Conservation (phyloP, 2,329 filamentous ascomycete species). For the Neopestalotiopsis clavispora region DNA sequence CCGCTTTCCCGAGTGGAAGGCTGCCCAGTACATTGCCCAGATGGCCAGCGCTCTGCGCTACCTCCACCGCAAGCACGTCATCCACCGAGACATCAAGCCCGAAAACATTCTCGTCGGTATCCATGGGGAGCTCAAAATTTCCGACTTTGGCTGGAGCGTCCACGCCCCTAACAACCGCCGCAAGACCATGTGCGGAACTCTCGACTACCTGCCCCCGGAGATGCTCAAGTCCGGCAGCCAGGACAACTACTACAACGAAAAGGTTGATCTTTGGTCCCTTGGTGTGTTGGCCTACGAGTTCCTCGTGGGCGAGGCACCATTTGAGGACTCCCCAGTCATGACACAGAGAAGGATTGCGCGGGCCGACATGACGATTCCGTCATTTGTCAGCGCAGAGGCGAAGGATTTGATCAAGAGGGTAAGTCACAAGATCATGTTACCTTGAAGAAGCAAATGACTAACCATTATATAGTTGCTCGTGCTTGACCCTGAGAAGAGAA, state of each 20-base stretch:
- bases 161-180: conserved; percentile 94
- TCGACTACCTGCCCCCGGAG: conserved; percentile 97
- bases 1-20: conserved; percentile 84
- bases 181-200: conserved; percentile 94
- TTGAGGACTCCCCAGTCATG: conserved; percentile 94
- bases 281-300: conserved; percentile 97
- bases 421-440: conserved; percentile 35
- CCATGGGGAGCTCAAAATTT: conserved; percentile 98
- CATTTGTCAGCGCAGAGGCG: conserved; percentile 88
- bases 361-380: conserved; percentile 90
- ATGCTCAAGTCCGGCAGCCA: conserved; percentile 85
- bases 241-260: conserved; percentile 91
- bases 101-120: conserved; percentile 97
- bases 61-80: conserved; percentile 95
- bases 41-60: conserved; percentile 91
- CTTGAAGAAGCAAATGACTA: conserved; percentile 12
- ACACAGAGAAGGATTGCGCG: conserved; percentile 88
- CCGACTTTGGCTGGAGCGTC: conserved; percentile 97
- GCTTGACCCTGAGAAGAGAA: conserved; percentile 90
- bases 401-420: conserved; percentile 92
- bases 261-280: conserved; percentile 95
- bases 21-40: conserved; percentile 85
- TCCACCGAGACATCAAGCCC: conserved; percentile 96
- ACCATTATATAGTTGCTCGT: conserved; percentile 73
- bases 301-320: conserved; percentile 91